phyloP scores from a whole-genome alignment of 2,329 filamentous ascomycete species.

The Microdochium trichocladiopsis region DNA sequence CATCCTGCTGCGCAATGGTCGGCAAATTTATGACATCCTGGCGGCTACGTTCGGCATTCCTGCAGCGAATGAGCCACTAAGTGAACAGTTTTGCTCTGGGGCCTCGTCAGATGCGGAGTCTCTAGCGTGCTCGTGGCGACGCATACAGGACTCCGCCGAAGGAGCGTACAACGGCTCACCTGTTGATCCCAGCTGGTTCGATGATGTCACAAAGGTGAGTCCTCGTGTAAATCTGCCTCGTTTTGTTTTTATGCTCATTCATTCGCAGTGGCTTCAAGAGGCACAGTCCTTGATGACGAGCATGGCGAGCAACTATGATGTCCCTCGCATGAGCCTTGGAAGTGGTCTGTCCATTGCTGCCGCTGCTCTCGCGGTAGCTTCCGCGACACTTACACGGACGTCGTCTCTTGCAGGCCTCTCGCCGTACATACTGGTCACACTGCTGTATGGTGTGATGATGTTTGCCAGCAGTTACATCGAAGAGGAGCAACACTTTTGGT shows the following conservation, averaged over 20 bases:
- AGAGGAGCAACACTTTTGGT: slow-evolving; percentile 98
- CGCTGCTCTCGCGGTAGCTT: slow-evolving; percentile 29
- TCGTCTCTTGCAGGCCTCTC: slow-evolving; percentile 19
- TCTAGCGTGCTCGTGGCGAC: slow-evolving; percentile 65
- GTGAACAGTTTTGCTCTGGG: slow-evolving; percentile 16
- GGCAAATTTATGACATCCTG: slow-evolving; percentile 72
- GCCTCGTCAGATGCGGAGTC: slow-evolving; percentile 41
- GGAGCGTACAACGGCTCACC: slow-evolving; percentile 1
- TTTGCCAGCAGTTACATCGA: slow-evolving; percentile 97
- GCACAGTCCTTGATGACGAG: slow-evolving; percentile 79
- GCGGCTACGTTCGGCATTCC: slow-evolving; percentile 59
- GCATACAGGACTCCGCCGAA: slow-evolving; percentile 17
- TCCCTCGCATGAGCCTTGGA: slow-evolving; percentile 51
- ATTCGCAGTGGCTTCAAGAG: slow-evolving; percentile 52
- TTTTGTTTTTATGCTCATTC: neutral
- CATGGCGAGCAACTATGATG: slow-evolving; percentile 88
- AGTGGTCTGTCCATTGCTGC: slow-evolving; percentile 23
- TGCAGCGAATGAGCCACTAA: slow-evolving; percentile 27
- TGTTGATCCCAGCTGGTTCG: slow-evolving; percentile 28
- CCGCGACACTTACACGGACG: slow-evolving; percentile 24
- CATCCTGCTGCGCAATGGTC: slow-evolving; percentile 70
- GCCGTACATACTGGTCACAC: slow-evolving; percentile 42
- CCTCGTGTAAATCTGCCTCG: neutral
- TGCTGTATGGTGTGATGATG: slow-evolving; percentile 80
- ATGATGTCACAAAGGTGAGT: slow-evolving; percentile 33